Conservation (phyloP, 805 yeast genomes). For the Cyberlindnera nakhonratchasimensis region DNA sequence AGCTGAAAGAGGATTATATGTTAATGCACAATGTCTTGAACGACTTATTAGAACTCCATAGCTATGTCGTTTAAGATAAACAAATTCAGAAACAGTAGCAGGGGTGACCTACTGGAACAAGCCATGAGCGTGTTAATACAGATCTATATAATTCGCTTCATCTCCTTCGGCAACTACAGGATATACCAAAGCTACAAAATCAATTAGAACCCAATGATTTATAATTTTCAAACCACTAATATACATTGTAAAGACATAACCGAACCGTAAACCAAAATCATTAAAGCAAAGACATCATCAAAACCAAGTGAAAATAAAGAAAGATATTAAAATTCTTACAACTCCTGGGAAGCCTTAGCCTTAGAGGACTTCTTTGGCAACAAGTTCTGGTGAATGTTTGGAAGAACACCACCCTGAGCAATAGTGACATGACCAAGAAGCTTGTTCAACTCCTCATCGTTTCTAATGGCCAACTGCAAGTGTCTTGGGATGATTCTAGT, state of each 20-base stretch:
- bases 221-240: constrained; percentile 12
- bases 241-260: constrained; percentile 14
- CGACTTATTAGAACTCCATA: too few relatives aligned
- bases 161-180: too few relatives aligned
- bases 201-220: constrained; percentile 7
- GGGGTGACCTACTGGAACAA: too few relatives aligned
- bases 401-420: constrained; percentile 99
- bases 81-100: too few relatives aligned
- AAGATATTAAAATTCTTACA: constrained; percentile 30
- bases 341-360: constrained; percentile 64
- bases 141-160: too few relatives aligned
- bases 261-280: constrained; percentile 15
- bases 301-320: constrained; percentile 5
- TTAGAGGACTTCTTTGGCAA: constrained; percentile 71
- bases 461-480: constrained; percentile 96
- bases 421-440: constrained; percentile 90
- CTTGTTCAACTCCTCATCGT: constrained; percentile 97
- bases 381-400: constrained; percentile 94
- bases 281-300: constrained; percentile 15
- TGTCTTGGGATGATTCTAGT: constrained; percentile 99
- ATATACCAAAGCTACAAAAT: neutral
- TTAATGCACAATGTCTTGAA: too few relatives aligned
- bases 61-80: too few relatives aligned
- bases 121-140: too few relatives aligned
- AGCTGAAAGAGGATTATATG: too few relatives aligned